Percentiles rank a stretch among this genome's conserved stretches.
Evolutionary conservation across 1,284 basidiomycete species (phyloP).

Genomic region (Pseudozyma sp.): DNA sequence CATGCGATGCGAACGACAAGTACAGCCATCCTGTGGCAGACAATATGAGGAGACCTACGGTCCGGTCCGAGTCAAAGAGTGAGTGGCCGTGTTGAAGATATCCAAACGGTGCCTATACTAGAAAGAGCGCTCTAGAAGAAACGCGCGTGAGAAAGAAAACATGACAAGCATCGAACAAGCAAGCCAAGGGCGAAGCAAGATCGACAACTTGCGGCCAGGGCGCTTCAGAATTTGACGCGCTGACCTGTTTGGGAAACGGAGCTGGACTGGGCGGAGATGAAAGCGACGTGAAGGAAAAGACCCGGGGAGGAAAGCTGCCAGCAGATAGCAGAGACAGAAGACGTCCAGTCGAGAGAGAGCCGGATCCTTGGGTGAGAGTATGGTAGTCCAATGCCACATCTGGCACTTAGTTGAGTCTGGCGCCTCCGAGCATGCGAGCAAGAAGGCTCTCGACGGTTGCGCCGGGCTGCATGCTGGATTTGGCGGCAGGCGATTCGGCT

Average conservation of each 20-base stretch:
- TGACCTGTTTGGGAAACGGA: slow-evolving; percentile 12
- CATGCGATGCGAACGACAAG: slow-evolving; percentile 29
- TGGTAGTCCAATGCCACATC: neutral
- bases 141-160: slow-evolving; percentile 3
- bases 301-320: neutral
- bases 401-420: slow-evolving; percentile 22
- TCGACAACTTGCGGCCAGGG: slow-evolving; percentile 38
- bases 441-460: slow-evolving; percentile 55
- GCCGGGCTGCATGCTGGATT: slow-evolving; percentile 40
- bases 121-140: neutral
- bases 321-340: neutral
- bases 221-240: slow-evolving; percentile 58
- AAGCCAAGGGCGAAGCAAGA: neutral
- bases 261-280: neutral
- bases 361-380: no score
- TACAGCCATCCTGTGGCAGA: slow-evolving; percentile 21
- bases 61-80: neutral
- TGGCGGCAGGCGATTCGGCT: slow-evolving; percentile 30
- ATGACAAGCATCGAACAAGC: slow-evolving; percentile 13
- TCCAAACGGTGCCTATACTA: neutral
- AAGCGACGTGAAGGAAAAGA: neutral
- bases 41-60: neutral
- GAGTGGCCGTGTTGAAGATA: neutral
- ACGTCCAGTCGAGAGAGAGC: no score
- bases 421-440: slow-evolving; percentile 55